These are phyloP conservation scores for Sistotremastrum suecicum DNA, from an alignment of 768 basidiomycete species.

Conservation along the genomic window DNA sequence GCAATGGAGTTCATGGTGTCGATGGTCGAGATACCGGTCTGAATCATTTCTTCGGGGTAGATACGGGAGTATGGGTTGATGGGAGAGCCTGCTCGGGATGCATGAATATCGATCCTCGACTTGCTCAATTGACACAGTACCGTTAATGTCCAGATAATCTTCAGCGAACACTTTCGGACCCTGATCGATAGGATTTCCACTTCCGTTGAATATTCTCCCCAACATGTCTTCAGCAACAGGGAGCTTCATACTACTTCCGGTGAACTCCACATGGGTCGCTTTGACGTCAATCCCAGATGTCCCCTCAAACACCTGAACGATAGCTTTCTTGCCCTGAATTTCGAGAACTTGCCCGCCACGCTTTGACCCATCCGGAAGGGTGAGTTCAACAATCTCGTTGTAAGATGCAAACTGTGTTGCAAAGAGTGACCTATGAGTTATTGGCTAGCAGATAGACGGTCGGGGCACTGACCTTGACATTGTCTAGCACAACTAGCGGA, in stretches of 20 bases:
- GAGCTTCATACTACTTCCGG: slow-evolving; percentile 96
- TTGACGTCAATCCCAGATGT: slow-evolving; percentile 97
- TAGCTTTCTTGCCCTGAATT: slow-evolving; percentile 96
- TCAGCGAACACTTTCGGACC: slow-evolving; percentile 99
- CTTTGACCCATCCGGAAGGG: slow-evolving; percentile 87
- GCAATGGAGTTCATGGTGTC: slow-evolving; percentile 98
- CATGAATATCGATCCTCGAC: background rate
- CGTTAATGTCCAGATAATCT: slow-evolving; percentile 98
- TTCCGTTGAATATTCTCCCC: slow-evolving; percentile 98
- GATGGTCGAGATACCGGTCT: slow-evolving; percentile 98
- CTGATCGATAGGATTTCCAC: slow-evolving; percentile 94
- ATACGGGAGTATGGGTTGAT: slow-evolving; percentile 98
- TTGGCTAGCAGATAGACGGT: slow-evolving; percentile 7
- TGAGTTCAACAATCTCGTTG: slow-evolving; percentile 95
- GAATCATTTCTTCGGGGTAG: slow-evolving; percentile 99
- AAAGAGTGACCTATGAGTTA: background rate
- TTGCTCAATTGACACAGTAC: slow-evolving; percentile 27
- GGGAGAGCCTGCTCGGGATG: slow-evolving; percentile 57
- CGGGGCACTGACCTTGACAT: slow-evolving; percentile 67
- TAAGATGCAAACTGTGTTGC: slow-evolving; percentile 77
- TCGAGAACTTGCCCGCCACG: slow-evolving; percentile 97
- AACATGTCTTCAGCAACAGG: slow-evolving; percentile 99
- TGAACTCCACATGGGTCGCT: slow-evolving; percentile 94
- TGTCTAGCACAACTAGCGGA: slow-evolving; percentile 92
- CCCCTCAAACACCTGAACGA: slow-evolving; percentile 98